Evolutionary conservation across 495 filamentous ascomycete genomes (phyloP), one percentile per base, ranked within the genome.

Genomic region (Neurospora tetraspora): DNA sequence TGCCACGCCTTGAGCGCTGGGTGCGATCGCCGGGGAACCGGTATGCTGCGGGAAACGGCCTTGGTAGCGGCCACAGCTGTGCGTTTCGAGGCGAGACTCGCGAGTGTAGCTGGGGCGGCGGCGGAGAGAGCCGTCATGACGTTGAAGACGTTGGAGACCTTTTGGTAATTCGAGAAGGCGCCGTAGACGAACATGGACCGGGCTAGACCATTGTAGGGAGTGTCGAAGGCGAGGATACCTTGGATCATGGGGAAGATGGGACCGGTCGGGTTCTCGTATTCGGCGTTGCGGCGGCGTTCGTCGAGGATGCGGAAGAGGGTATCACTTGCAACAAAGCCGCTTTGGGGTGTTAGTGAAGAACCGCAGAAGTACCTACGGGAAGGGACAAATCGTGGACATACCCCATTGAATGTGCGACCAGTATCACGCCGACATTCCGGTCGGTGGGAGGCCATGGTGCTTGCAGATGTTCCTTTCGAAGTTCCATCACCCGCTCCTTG

Each of bases 321-420:
- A 74, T 99, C 96, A 10, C 93, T 92, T 16, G 93, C 95, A 18
- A 99, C 92, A 75, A 99, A 97, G 39, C 95, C 95, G 69, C 84
- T 85, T 73, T 18, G n/a, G 39, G 42, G 0, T 37, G 69, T 69
- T 39, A 72, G 68, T 72, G 16, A 71, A 2, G n/a, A 18, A 40
- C 36, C 8, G 14, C n/a, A 6, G 18, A 37, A 7, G 12, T 36
- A 36, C 6, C 34, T 36, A 27, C 39, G 2, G 39, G 14, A n/a
- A 4, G 12, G 5, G 0, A 39, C 9, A 10, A 16, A 10, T 39
- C 11, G 38, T 3, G 5, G 12, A 70, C 82, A 72, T 72, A 84
- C 82, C 94, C 96, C 96, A 99, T 99, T 10, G 91, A 94, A 79
- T 99, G 96, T 27, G 95, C 94, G 20, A 97, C 84, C 0, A 99